Evolutionary conservation across 129 eudicot genomes (phyloP), one percentile per base, ranked within the genome.

Genomic region (Ambrosia trifida): DNA sequence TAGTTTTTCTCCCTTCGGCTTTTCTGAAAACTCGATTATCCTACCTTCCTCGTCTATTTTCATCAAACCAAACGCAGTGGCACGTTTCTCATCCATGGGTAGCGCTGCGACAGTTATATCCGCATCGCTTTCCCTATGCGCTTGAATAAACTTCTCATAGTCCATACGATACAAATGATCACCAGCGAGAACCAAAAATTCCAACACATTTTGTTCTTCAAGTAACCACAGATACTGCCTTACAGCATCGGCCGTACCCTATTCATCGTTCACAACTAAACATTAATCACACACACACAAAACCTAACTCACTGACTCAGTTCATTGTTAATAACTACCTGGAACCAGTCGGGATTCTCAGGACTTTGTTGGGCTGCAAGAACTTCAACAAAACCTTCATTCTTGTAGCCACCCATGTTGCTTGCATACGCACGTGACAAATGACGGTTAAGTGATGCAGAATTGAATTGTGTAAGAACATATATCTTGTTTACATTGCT

Each of bases 311-410:
- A 14, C 10, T 16, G 4, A 54, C 40, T 30, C 64, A 58, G 24
- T 50, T 11, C 43, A 31, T 13, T 13, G 32, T 28, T 35, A 58
- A 16, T 19, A 58, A 11, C n/a, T 72, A 85, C 90, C 90, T 85
- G 90, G 74, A 85, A 85, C 90, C 90, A 85, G 59, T 85, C 84
- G 0, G 90, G 87, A 69, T 85, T 82, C 56, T 85, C 90, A 18
- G 90, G 90, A 58, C 90, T 85, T 72, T 85, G 90, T 80, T 85
- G 90, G 47, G 90, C 90, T 9, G 87, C 90, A 68, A 82, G 85
- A 57, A 85, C 90, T 76, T 85, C 90, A 73, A 85, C 90, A 65
- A 85, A 85, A 1, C 90, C 90, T 72, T 85, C 90, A 35, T 82
- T 82, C 76, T 80, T 82, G 17, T 83, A 83, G 30, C 87, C 91